Evolutionary conservation across 2,329 filamentous ascomycete genomes (phyloP), one percentile per base, ranked within the genome.

Genomic region (Clarireedia paspali): DNA sequence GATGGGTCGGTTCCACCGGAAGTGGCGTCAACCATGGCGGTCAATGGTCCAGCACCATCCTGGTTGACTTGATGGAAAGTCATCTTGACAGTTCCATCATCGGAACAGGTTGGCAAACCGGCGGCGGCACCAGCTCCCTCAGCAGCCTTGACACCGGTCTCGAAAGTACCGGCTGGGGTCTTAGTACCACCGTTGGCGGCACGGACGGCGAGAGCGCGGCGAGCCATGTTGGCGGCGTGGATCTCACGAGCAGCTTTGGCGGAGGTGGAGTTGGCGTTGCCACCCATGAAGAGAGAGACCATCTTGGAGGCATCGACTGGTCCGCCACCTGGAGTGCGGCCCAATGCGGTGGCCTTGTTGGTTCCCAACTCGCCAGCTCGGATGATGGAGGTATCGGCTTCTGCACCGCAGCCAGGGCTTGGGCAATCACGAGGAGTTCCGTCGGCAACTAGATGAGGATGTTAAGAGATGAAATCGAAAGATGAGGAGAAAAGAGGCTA

Each of bases 61-160:
- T 87, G 83, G 77, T 87, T 87, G 73, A 87, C 80, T 73, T 87
- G 81, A 69, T 84, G 82, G 73, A 81, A 87, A 58, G 78, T 82
- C 77, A 87, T 78, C 57, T 75, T 77, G 67, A 88, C 73, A 27
- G 76, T 76, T 59, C 84, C 84, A 55, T 82, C 76, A 57, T 85
- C 80, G 20, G 74, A 71, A 57, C 75, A 77, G 4, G 84, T 87
- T 7, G 84, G 84, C 17, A 87, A 71, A 57, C 84, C 64, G 45
- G 53, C 47, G 0, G 68, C 59, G 12, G 79, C 73, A 53, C 83
- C 84, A 15, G 70, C 62, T 57, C 84, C 84, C 9, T 79, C 75
- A 9, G 77, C 74, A 4, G 75, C 72, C 24, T 77, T 74, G 46
- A 87, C 80, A 56, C 73, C 76, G 5, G 72, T 71, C 72, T 86